Conservation (phyloP, 805 yeast species). For the Pichia insulana region DNA sequence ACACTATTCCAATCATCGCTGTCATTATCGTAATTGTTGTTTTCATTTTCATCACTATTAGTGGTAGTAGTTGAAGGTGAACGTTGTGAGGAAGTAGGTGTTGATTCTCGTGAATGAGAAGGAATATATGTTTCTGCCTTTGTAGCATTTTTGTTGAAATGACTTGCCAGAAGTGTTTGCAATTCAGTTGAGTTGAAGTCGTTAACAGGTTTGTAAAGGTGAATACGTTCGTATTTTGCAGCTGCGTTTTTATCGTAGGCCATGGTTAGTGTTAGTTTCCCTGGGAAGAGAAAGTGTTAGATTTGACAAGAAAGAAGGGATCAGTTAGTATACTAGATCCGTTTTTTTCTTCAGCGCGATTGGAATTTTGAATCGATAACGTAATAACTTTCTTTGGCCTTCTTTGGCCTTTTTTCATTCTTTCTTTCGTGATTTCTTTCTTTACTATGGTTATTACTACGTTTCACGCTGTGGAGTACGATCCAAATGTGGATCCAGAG, state of each 20-base stretch:
- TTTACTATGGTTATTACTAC: neutral
- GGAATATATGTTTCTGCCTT: neutral
- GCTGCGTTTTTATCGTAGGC: neutral
- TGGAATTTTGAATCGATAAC: too few relatives aligned
- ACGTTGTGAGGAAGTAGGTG: neutral
- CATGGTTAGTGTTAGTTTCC: neutral
- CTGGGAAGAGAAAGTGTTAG: too few relatives aligned
- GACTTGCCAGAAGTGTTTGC: neutral
- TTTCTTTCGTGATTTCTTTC: too few relatives aligned
- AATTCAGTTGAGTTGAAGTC: constrained; percentile 2
- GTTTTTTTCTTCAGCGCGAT: too few relatives aligned
- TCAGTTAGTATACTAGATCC: too few relatives aligned
- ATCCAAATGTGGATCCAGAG: constrained; percentile 22
- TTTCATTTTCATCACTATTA: too few relatives aligned
- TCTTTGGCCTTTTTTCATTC: too few relatives aligned
- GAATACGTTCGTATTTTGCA: neutral
- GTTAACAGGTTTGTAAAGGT: constrained; percentile 3
- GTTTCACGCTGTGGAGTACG: constrained; percentile 22
- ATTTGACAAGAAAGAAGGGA: neutral
- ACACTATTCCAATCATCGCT: too few relatives aligned
- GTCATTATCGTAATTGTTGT: too few relatives aligned
- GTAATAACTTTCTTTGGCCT: too few relatives aligned
- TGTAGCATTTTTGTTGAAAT: neutral
- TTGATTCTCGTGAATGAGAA: neutral
- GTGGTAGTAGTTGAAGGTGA: neutral